Evolutionary conservation across 768 basidiomycete genomes (phyloP).

Genomic region (Phlebiopsis gigantea): DNA sequence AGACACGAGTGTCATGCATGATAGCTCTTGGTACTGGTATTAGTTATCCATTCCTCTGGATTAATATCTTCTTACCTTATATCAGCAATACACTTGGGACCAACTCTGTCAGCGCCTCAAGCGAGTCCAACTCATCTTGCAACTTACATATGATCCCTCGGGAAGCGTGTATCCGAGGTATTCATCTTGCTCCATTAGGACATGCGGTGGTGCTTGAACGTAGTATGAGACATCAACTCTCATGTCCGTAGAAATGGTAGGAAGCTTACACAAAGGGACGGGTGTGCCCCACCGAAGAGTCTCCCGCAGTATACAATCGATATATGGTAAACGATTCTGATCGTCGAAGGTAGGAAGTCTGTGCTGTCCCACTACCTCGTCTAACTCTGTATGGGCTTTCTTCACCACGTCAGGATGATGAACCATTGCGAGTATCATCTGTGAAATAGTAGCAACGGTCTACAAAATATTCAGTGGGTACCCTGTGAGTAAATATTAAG

Average conservation of each 20-base stretch:
- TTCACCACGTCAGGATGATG: neutral
- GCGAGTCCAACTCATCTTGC: neutral
- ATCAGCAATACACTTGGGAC: conserved; percentile 6
- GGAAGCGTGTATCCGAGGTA: conserved; percentile 8
- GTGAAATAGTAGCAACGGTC: neutral
- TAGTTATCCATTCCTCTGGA: neutral
- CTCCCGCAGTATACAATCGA: conserved; percentile 1
- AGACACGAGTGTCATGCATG: conserved; percentile 11
- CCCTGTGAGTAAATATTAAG: neutral
- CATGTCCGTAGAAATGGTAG: neutral
- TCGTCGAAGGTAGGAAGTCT: conserved; percentile 4
- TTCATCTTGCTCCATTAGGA: conserved; percentile 5
- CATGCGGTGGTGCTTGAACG: conserved; percentile 5
- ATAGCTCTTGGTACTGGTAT: conserved; percentile 4
- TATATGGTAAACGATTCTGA: neutral
- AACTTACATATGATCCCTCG: conserved; percentile 6
- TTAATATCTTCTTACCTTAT: conserved; percentile 4
- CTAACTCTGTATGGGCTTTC: conserved; percentile 5
- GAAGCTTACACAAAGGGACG: conserved; percentile 3
- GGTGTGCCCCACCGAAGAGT: conserved; percentile 8
- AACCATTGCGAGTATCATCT: conserved; percentile 7
- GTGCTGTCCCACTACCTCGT: neutral
- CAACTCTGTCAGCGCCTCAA: neutral
- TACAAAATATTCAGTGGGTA: neutral
- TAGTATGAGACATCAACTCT: too few relatives aligned